Evolutionary conservation across 1,139 yeast genomes (phyloP).

Genomic region (Diutina neorugosa): DNA sequence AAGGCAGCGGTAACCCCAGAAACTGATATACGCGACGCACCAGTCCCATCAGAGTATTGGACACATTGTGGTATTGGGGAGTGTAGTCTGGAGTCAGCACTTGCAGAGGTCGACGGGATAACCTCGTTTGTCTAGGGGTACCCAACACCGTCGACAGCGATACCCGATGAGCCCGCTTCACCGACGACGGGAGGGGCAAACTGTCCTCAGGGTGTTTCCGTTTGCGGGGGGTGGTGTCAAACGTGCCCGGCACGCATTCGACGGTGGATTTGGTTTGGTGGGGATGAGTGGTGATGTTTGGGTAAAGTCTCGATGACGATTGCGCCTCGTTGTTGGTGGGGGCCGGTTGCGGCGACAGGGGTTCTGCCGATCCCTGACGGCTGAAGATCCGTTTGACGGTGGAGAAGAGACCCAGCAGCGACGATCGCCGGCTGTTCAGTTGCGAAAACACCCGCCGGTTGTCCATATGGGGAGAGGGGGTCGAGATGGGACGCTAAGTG

Average conservation of each 20-base stretch:
- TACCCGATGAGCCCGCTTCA: neutral
- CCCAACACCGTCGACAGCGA: neutral
- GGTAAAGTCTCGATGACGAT: neutral
- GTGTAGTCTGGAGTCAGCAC: constrained; percentile 25
- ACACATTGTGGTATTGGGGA: constrained; percentile 24
- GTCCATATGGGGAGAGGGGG: neutral
- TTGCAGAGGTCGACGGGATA: neutral
- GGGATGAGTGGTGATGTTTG: neutral
- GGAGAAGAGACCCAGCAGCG: constrained; percentile 2
- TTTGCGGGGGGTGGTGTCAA: neutral
- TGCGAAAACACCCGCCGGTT: constrained; percentile 4
- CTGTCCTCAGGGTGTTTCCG: neutral
- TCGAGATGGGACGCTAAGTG: constrained; percentile 1
- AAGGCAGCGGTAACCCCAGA: constrained; percentile 55
- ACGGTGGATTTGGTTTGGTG: neutral
- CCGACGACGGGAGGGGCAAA: neutral
- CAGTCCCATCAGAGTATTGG: constrained; percentile 11
- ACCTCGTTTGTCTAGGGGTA: neutral
- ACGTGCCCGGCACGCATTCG: constrained; percentile 1
- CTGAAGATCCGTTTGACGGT: constrained; percentile 3
- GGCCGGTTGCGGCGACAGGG: neutral
- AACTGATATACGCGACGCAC: constrained; percentile 41
- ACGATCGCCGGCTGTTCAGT: neutral
- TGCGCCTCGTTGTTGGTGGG: neutral
- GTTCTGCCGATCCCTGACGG: neutral